phyloP scores from a whole-genome alignment of 768 basidiomycete species.

The Phylloporus scabripes region DNA sequence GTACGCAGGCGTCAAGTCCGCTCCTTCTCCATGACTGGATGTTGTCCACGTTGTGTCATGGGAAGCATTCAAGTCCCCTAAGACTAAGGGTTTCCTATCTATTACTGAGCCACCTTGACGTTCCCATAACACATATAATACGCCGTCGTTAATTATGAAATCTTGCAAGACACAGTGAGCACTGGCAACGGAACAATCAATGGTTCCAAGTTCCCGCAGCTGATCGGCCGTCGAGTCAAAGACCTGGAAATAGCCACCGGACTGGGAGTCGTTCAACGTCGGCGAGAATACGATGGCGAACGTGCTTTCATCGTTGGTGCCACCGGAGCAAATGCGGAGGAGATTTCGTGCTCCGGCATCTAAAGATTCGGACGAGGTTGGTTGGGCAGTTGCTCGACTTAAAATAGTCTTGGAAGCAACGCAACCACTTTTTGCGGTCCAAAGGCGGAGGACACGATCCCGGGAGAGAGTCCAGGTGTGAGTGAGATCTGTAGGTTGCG shows the following conservation, averaged over 20 bases:
- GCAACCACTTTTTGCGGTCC: slow-evolving; percentile 75
- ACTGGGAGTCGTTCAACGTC: slow-evolving; percentile 53
- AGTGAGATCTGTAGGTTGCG: slow-evolving; percentile 69
- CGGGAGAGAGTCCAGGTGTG: slow-evolving; percentile 83
- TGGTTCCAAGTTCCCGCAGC: slow-evolving; percentile 49
- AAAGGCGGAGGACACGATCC: slow-evolving; percentile 78
- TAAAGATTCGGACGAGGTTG: slow-evolving; percentile 43
- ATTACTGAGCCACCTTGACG: slow-evolving; percentile 69
- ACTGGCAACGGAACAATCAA: slow-evolving; percentile 57
- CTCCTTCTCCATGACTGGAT: slow-evolving; percentile 60
- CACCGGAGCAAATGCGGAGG: slow-evolving; percentile 54
- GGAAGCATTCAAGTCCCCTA: slow-evolving; percentile 31
- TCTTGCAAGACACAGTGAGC: slow-evolving; percentile 73
- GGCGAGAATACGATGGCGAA: slow-evolving; percentile 71
- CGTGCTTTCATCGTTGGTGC: slow-evolving; percentile 45
- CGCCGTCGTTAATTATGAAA: slow-evolving; percentile 52
- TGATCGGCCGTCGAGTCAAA: slow-evolving; percentile 52
- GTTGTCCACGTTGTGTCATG: slow-evolving; percentile 43
- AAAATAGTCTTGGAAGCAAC: slow-evolving; percentile 57
- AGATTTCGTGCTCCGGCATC: slow-evolving; percentile 59
- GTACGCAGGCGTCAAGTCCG: slow-evolving; percentile 77
- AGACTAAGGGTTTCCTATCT: slow-evolving; percentile 48
- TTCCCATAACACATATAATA: slow-evolving; percentile 75
- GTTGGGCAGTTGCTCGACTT: slow-evolving; percentile 28
- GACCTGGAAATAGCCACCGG: slow-evolving; percentile 79